phyloP scores from a whole-genome alignment of 257 asterid genomes.

The Ilex asprella region DNA sequence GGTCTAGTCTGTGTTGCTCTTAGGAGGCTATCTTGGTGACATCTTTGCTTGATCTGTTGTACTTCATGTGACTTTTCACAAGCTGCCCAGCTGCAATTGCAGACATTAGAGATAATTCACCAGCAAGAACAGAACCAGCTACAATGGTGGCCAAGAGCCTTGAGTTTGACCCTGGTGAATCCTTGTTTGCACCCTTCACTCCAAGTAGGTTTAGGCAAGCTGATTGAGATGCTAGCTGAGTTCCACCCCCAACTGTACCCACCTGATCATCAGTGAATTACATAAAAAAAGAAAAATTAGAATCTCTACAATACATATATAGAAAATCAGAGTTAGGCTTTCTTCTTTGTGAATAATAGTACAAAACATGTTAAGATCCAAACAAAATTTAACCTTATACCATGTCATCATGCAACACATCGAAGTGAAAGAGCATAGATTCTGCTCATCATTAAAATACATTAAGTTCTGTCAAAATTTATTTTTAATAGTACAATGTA shows the following conservation, averaged over 20 bases:
- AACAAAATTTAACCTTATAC: too few relatives aligned
- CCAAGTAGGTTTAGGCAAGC: constrained; percentile 49
- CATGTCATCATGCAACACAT: too few relatives aligned
- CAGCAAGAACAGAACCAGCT: constrained; percentile 50
- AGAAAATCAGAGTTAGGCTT: too few relatives aligned
- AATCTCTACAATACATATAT: too few relatives aligned
- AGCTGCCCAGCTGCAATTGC: constrained; percentile 54
- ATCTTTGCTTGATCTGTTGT: constrained; percentile 40
- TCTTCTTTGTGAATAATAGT: too few relatives aligned
- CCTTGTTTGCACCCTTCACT: constrained; percentile 44
- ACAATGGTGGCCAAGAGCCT: constrained; percentile 43
- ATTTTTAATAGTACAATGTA: too few relatives aligned
- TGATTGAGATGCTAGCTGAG: constrained; percentile 47
- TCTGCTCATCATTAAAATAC: too few relatives aligned
- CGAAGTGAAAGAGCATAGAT: too few relatives aligned
- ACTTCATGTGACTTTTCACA: constrained; percentile 46
- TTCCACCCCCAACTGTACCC: constrained; percentile 55
- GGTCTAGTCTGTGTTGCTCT: too few relatives aligned
- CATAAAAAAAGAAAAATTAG: too few relatives aligned
- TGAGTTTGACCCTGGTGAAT: constrained; percentile 36
- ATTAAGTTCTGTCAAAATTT: too few relatives aligned
- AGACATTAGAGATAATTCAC: constrained; percentile 45
- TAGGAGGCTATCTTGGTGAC: constrained; percentile 20
- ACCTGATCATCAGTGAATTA: constrained; percentile 18
- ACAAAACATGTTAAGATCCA: too few relatives aligned